These are phyloP conservation scores for Monosporozyma servazzii DNA, from an alignment of 805 yeast genomes.

Conservation along the genomic window DNA sequence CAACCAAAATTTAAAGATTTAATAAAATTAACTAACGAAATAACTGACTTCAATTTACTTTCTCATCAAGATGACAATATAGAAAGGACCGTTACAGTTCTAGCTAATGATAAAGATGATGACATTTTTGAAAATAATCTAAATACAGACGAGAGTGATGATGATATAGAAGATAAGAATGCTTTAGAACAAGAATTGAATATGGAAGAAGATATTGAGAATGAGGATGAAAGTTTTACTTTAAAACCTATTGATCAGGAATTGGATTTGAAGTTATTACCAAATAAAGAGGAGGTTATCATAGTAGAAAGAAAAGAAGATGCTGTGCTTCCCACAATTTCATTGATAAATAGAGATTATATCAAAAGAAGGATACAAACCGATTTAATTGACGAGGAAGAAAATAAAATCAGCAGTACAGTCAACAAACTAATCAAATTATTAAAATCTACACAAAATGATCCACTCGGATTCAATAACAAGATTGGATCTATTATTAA, in stretches of 20 bases:
- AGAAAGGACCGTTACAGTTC: constrained; percentile 36
- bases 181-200: constrained; percentile 12
- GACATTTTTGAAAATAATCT: constrained; percentile 18
- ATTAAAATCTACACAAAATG: constrained; percentile 32
- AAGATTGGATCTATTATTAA: constrained; percentile 36
- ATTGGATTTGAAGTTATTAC: not conserved
- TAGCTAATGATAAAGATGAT: constrained; percentile 38
- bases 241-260: constrained; percentile 9
- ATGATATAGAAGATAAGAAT: constrained; percentile 21
- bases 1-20: constrained; percentile 38
- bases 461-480: constrained; percentile 41
- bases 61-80: constrained; percentile 15
- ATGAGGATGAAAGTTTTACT: constrained; percentile 17
- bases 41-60: constrained; percentile 40
- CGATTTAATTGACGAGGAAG: constrained; percentile 14
- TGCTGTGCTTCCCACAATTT: constrained; percentile 19
- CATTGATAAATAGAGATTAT: constrained; percentile 42
- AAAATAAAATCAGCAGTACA: constrained; percentile 35
- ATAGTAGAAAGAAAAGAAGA: not conserved
- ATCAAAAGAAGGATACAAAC: constrained; percentile 42
- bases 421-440: constrained; percentile 33
- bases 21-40: constrained; percentile 34
- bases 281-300: constrained; percentile 9
- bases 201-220: constrained; percentile 19
- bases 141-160: constrained; percentile 21